Percentiles rank a stretch among this genome's conserved stretches.
These are phyloP conservation scores for Epichloe bromicola DNA, from an alignment of 2,329 filamentous ascomycete genomes.

Conservation along the genomic window DNA sequence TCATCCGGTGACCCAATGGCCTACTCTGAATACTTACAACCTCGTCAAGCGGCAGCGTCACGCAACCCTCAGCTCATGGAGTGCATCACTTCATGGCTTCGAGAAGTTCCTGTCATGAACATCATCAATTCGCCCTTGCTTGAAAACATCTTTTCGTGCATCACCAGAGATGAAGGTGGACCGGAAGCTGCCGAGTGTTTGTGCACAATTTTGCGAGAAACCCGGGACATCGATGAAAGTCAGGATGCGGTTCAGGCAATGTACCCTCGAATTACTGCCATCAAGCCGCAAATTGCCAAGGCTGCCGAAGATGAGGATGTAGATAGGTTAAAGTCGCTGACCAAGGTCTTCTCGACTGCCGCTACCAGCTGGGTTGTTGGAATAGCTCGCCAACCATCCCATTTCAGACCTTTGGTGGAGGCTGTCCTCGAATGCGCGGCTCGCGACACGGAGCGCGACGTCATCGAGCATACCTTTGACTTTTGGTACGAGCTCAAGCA, in stretches of 20 bases:
- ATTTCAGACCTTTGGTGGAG: constrained; percentile 79
- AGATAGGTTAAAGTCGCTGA: constrained; percentile 78
- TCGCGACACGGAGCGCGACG: constrained; percentile 77
- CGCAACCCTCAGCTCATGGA: constrained; percentile 85
- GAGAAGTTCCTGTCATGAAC: constrained; percentile 74
- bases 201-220: constrained; percentile 84
- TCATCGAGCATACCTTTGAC: constrained; percentile 83
- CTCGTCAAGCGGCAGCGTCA: constrained; percentile 50
- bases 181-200: constrained; percentile 86
- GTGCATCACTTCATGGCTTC: constrained; percentile 92
- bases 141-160: constrained; percentile 63
- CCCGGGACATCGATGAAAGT: constrained; percentile 84
- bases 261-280: constrained; percentile 64
- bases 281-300: constrained; percentile 64
- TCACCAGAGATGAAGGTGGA: constrained; percentile 65
- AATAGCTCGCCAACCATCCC: constrained; percentile 68
- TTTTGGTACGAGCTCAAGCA: constrained; percentile 99
- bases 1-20: neutral
- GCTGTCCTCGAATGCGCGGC: constrained; percentile 84
- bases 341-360: constrained; percentile 81
- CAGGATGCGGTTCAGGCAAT: constrained; percentile 69
- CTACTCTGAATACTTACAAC: neutral
- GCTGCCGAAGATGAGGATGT: constrained; percentile 69
- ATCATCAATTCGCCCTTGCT: constrained; percentile 80
- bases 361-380: constrained; percentile 90